Evolutionary conservation across 208 protist species (phyloP), one percentile per base, ranked within the genome.

Genomic region (Leishmania tropica): DNA sequence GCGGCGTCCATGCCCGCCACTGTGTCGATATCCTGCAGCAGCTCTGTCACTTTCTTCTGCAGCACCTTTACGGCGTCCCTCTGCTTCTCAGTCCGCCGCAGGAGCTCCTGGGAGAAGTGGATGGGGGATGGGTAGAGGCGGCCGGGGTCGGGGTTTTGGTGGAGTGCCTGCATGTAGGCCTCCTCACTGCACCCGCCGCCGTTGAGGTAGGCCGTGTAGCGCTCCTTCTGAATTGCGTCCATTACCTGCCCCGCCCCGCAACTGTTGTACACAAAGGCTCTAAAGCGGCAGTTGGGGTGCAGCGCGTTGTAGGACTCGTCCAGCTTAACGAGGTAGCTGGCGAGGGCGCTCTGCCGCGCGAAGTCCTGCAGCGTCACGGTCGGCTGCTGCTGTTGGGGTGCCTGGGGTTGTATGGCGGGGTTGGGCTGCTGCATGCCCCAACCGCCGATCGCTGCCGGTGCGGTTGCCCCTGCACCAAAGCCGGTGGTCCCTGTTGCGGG

Each of bases 91-190:
- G 75, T 83, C 19, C 93, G 93, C 67, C 76, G 15, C 76, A 89
- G 73, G 64, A 96, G 84, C 81, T 94, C 93, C 85, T 94, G 91
- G 42, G 85, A 76, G 77, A 96, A 96, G 85, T 95, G 91, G 19
- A 96, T 70, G 1, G 86, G 87, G 21, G 83, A 79, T 1, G 93
- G 93, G 76, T 94, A 95, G 74, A 93, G 81, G 28, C 80, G 84
- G 7, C 85, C 77, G 1, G 88, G 85, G 75, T 95, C 89, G 6
- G 93, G 92, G 80, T 92, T 95, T 21, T 78, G 60, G 35, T 87
- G 81, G 53, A 91, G 81, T 10, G 91, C 93, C 28, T 75, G 75
- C 76, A 94, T 84, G 76, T 89, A 90, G 21, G 88, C 87, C 78
- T 91, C 89, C 19, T 92, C 91, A 45, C 53, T 75, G 80, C 84